A percentile compares a stretch with the other conserved stretches of the same genome.
Conservation (phyloP, 116 monocot genomes). For the Zostera marina region DNA sequence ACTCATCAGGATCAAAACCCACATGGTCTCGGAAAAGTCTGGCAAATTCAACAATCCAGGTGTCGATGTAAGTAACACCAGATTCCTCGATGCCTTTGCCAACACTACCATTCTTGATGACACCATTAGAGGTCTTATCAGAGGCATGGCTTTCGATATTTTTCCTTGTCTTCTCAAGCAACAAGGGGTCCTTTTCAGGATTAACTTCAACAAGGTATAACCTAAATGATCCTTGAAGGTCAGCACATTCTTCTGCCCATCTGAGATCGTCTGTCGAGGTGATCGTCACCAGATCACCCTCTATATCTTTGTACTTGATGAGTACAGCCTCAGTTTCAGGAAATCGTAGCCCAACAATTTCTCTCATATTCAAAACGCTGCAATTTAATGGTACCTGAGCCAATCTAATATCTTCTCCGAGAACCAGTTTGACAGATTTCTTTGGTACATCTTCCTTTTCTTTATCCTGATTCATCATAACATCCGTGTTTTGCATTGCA, state of each 20-base stretch:
- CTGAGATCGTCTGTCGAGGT: conserved; percentile 63
- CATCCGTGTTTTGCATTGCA: conserved; percentile 12
- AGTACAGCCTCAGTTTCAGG: conserved; percentile 63
- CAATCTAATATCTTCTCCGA: conserved; percentile 86
- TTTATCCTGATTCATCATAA: conserved; percentile 2
- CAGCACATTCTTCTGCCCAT: conserved; percentile 63
- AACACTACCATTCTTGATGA: conserved; percentile 24
- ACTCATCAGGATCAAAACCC: conserved; percentile 44
- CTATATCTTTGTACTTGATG: conserved; percentile 73
- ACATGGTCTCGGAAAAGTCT: conserved; percentile 46
- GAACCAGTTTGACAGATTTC: conserved; percentile 40
- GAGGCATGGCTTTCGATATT: conserved; percentile 4
- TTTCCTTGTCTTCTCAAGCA: conserved; percentile 18
- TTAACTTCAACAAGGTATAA: conserved; percentile 47
- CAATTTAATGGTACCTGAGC: conserved; percentile 53
- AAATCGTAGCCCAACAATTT: conserved; percentile 45
- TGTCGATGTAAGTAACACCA: conserved; percentile 21
- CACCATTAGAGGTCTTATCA: conserved; percentile 13
- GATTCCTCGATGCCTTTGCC: conserved; percentile 15
- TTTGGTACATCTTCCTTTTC: conserved; percentile 26
- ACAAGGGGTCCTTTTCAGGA: conserved; percentile 39
- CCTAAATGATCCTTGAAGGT: conserved; percentile 47
- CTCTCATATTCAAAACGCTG: conserved; percentile 41
- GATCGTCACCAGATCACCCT: conserved; percentile 88
- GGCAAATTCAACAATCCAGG: conserved; percentile 60